phyloP scores from a whole-genome alignment of 2,329 filamentous ascomycete genomes.

The Fusarium stilboides region DNA sequence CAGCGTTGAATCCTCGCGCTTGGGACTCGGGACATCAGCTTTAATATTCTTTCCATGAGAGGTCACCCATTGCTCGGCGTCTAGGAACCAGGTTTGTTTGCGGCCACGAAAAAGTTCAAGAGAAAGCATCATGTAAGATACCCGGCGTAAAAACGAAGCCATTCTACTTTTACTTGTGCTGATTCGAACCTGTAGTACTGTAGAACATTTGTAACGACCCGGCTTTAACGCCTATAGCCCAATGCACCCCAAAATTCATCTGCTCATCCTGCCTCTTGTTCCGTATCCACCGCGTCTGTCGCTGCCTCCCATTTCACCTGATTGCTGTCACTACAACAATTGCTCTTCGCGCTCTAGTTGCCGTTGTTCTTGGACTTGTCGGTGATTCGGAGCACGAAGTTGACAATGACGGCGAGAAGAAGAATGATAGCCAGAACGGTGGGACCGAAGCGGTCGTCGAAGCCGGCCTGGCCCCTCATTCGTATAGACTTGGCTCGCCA shows the following conservation, averaged over 20 bases:
- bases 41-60: neutral
- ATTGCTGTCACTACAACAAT: neutral
- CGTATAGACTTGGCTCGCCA: constrained; percentile 96
- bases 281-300: neutral
- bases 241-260: constrained; percentile 24
- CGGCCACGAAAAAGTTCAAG: constrained; percentile 8
- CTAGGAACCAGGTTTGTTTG: constrained; percentile 10
- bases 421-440: constrained; percentile 91
- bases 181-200: constrained; percentile 35
- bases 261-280: neutral
- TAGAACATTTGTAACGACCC: constrained; percentile 34
- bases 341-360: constrained; percentile 21
- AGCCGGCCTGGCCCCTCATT: constrained; percentile 91
- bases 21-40: neutral
- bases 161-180: constrained; percentile 37
- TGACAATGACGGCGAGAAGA: constrained; percentile 91
- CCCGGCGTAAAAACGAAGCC: constrained; percentile 32
- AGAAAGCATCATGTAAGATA: constrained; percentile 36
- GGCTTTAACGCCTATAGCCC: constrained; percentile 43
- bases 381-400: constrained; percentile 86
- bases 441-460: constrained; percentile 95
- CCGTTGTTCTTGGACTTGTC: constrained; percentile 59
- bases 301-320: neutral
- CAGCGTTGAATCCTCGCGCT: constrained; percentile 2
- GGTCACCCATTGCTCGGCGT: constrained; percentile 19